Evolutionary conservation across 139 green algal species (phyloP), one percentile per base, ranked within the genome.

Genomic region (Diplosphaera chodatii): DNA sequence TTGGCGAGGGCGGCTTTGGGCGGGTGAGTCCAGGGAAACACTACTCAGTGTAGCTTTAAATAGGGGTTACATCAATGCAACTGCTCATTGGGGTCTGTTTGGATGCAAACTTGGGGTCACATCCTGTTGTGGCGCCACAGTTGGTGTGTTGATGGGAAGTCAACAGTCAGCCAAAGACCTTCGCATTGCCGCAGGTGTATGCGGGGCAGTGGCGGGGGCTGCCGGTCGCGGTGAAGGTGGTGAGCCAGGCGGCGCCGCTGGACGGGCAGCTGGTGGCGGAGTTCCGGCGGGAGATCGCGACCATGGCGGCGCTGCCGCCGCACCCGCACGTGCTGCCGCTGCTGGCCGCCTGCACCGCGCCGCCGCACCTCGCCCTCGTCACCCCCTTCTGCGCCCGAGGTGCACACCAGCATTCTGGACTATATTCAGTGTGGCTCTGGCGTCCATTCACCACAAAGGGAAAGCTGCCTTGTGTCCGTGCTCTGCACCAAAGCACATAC

Each of bases 1-100:
- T 91, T 55, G 85, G 85, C 15, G 78, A 88, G 34, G 85, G 85
- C 13, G 84, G 79, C 32, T 91, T 89, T 78, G 85, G 82, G 63
- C 77, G 83, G 82, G 85, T 86, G 55, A 20, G 63, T n/a, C n/a
- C n/a, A n/a, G n/a, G n/a, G n/a, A n/a, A n/a, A n/a, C n/a, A n/a
- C n/a, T n/a, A n/a, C n/a, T n/a, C n/a, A n/a, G n/a, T n/a, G n/a
- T n/a, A n/a, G n/a, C n/a, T n/a, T n/a, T n/a, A n/a, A n/a, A n/a
- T n/a, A n/a, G n/a, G n/a, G n/a, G n/a, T n/a, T n/a, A n/a, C n/a
- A n/a, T n/a, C n/a, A n/a, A n/a, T n/a, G n/a, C n/a, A n/a, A n/a
- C n/a, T n/a, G n/a, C n/a, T n/a, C n/a, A n/a, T n/a, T n/a, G n/a
- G n/a, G n/a, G n/a, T n/a, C n/a, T n/a, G n/a, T n/a, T n/a, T n/a